A percentile compares a stretch with the other conserved stretches of the same genome.
Conservation (phyloP, 306 rosid genomes). For the Mimosa bimucronata region DNA sequence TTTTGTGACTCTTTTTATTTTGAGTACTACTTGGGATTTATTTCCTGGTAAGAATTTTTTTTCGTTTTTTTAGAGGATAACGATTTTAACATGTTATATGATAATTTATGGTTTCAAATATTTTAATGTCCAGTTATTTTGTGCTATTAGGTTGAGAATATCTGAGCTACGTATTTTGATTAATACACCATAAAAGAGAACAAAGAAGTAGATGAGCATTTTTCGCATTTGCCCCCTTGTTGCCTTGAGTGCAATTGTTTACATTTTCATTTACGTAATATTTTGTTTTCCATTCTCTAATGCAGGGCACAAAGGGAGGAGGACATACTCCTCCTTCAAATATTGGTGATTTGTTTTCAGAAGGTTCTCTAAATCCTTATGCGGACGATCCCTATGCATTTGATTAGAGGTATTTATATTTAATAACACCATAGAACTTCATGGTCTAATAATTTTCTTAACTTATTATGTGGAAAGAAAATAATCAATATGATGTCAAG, state of each 20-base stretch:
- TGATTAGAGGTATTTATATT: slow-evolving; percentile 73
- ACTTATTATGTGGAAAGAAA: too few relatives aligned
- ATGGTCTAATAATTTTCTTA: too few relatives aligned
- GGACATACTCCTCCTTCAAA: slow-evolving; percentile 67
- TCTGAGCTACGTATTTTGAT: slow-evolving; percentile 21
- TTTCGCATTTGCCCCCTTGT: slow-evolving; percentile 27
- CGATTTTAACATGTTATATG: slow-evolving; percentile 18
- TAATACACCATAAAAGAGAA: slow-evolving; percentile 9
- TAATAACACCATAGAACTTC: not conserved
- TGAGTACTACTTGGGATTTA: slow-evolving; percentile 26
- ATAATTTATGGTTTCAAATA: slow-evolving; percentile 32
- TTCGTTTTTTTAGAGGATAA: slow-evolving; percentile 11
- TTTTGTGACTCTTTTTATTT: slow-evolving; percentile 17
- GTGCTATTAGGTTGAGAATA: slow-evolving; percentile 16
- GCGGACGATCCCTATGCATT: slow-evolving; percentile 97
- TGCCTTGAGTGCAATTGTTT: not conserved
- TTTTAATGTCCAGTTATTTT: slow-evolving; percentile 34
- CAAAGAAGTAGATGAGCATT: not conserved
- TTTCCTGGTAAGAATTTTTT: slow-evolving; percentile 13
- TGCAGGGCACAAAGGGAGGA: slow-evolving; percentile 63
- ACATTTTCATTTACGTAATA: not conserved
- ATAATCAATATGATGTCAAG: not conserved
- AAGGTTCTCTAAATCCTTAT: slow-evolving; percentile 97
- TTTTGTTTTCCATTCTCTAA: slow-evolving; percentile 12
- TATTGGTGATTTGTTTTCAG: slow-evolving; percentile 92